Evolutionary conservation across 1,284 basidiomycete species (phyloP).

Genomic region (Flammula alnicola): DNA sequence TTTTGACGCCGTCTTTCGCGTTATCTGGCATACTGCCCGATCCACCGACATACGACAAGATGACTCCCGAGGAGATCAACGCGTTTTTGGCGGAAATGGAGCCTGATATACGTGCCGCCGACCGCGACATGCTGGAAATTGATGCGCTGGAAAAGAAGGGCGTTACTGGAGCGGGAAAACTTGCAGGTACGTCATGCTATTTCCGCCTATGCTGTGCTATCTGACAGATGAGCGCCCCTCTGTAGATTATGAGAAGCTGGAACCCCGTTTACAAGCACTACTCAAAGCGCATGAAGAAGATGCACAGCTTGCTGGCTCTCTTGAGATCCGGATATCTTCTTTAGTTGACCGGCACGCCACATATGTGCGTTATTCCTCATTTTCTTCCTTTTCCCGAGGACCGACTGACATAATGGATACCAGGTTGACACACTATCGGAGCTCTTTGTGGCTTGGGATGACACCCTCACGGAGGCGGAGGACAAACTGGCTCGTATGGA

Average conservation of each 20-base stretch:
- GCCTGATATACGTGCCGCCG: conserved; percentile 76
- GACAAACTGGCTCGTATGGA: conserved; percentile 58
- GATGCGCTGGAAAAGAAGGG: conserved; percentile 69
- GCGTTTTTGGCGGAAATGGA: conserved; percentile 78
- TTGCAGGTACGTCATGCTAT: conserved; percentile 49
- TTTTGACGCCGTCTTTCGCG: conserved; percentile 74
- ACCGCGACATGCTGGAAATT: conserved; percentile 79
- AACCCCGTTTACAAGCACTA: conserved; percentile 63
- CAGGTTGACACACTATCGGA: conserved; percentile 80
- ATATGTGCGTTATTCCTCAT: conserved; percentile 50
- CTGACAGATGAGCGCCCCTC: not conserved
- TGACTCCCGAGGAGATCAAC: conserved; percentile 70
- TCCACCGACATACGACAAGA: conserved; percentile 61
- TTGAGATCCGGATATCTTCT: conserved; percentile 66
- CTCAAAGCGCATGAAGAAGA: conserved; percentile 66
- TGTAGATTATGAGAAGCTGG: conserved; percentile 63
- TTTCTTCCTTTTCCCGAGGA: conserved; percentile 1
- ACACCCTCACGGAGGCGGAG: conserved; percentile 66
- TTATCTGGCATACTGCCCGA: conserved; percentile 60
- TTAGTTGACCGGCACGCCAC: conserved; percentile 71
- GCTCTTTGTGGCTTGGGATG: conserved; percentile 82
- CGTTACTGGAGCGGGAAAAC: conserved; percentile 70
- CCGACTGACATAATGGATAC: conserved; percentile 1
- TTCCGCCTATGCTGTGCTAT: not conserved
- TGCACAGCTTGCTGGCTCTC: conserved; percentile 49